Evolutionary conservation across 164 flowering plant genomes (phyloP), one percentile per base, ranked within the genome.

Genomic region (Vitis amurensis): DNA sequence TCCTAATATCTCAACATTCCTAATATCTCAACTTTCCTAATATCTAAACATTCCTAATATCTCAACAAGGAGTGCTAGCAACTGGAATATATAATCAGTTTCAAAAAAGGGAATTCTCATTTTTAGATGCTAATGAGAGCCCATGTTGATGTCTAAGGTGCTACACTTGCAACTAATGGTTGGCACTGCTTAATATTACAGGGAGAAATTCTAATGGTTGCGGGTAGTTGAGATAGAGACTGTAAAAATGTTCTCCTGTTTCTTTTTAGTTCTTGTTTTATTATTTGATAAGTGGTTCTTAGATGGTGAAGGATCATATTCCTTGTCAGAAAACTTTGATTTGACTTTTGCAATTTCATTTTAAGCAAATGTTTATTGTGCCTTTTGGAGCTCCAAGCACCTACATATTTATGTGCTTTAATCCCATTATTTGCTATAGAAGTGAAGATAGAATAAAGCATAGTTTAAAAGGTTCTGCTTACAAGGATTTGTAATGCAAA

Each of bases 161-260:
- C 9, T 50, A 11, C 44, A 27, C 48, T 29, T 70, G 50, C 49
- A 59, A 58, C 67, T 71, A 47, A 66, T 72, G 68, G 47, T 74
- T 71, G 67, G 44, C 44, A 37, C 44, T 37, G 44, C 44, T 37
- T 37, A 37, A 6, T 37, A 37, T 37, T 37, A 37, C 44, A 37
- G 44, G 44, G 7, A 37, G 44, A 61, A 37, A 52, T 14, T 30
- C 16, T 63, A 63, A 63, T n/a, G 10, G 49, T 31, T 50, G 64
- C 29, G n/a, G 58, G 71, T 15, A 68, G 64, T 5, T 9, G 1
- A 29, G 15, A 10, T n/a, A 44, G 12, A 50, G 12, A 29, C 27
- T 53, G 27, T 68, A 50, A 55, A 60, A 51, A 14, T 50, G 55
- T 12, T 14, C 19, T 29, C 50, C 19, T 49, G 49, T 15, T 44